Evolutionary conservation across 1,284 basidiomycete species (phyloP).

Genomic region (Papiliotrema nemorosa): DNA sequence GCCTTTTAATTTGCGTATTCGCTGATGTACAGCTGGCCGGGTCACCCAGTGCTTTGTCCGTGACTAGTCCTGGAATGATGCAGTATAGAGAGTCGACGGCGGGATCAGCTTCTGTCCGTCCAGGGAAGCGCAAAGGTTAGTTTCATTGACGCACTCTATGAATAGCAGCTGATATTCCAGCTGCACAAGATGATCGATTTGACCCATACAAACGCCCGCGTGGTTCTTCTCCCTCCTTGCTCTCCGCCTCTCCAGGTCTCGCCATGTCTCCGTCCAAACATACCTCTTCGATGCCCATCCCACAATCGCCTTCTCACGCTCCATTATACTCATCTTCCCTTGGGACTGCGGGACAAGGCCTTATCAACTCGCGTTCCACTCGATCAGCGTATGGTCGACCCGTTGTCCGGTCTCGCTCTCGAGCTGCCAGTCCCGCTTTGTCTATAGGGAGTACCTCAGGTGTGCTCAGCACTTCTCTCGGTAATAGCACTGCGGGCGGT

Average conservation of each 20-base stretch:
- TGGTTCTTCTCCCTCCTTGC: constrained; percentile 37
- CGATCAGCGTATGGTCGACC: constrained; percentile 40
- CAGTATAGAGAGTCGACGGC: constrained; percentile 38
- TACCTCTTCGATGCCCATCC: constrained; percentile 31
- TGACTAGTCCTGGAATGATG: constrained; percentile 40
- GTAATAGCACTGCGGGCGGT: constrained; percentile 9
- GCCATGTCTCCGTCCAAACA: constrained; percentile 36
- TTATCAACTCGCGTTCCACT: neutral
- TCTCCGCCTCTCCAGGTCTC: constrained; percentile 16
- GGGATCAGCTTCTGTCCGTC: constrained; percentile 30
- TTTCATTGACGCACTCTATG: neutral
- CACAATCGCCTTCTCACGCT: constrained; percentile 35
- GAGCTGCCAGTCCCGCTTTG: constrained; percentile 41
- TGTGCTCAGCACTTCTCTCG: constrained; percentile 27
- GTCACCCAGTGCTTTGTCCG: constrained; percentile 21
- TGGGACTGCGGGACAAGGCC: constrained; percentile 10
- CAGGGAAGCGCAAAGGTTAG: constrained; percentile 45
- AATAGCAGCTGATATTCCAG: constrained; percentile 4
- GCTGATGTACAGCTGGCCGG: constrained; percentile 16
- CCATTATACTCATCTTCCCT: constrained; percentile 26
- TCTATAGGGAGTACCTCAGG: constrained; percentile 38
- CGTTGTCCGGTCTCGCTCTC: constrained; percentile 29
- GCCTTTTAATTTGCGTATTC: neutral
- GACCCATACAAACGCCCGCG: constrained; percentile 47
- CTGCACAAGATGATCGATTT: constrained; percentile 41